Conservation (phyloP, 345 rosid genomes). For the Erysimum cheiranthoides region DNA sequence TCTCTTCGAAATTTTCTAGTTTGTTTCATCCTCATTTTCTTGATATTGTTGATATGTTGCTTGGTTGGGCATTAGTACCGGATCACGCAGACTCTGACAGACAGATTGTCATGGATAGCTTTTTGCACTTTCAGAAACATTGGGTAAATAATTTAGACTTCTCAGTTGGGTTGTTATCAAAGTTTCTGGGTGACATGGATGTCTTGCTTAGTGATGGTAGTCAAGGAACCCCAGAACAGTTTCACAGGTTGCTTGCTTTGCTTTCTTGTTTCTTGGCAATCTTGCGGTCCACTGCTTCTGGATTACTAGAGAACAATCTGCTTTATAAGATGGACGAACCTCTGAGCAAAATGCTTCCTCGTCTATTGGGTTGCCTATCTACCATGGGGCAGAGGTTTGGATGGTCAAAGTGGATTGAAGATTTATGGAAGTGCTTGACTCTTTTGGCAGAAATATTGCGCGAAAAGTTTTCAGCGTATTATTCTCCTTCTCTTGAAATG, state of each 20-base stretch:
- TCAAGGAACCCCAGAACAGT: constrained; percentile 73
- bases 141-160: constrained; percentile 89
- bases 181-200: constrained; percentile 90
- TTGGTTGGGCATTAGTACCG: constrained; percentile 93
- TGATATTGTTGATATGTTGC: constrained; percentile 88
- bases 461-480: constrained; percentile 72
- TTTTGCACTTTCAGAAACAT: constrained; percentile 94
- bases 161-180: constrained; percentile 74
- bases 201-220: constrained; percentile 77
- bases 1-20: constrained; percentile 72
- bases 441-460: constrained; percentile 90
- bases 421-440: constrained; percentile 90
- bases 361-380: constrained; percentile 70
- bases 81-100: constrained; percentile 80
- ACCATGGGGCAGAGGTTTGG: constrained; percentile 84
- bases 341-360: constrained; percentile 78
- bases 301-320: constrained; percentile 82
- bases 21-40: constrained; percentile 91
- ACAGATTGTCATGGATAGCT: constrained; percentile 75
- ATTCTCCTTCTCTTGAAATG: constrained; percentile 66
- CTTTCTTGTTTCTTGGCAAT: constrained; percentile 91
- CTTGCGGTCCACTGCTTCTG: constrained; percentile 88
- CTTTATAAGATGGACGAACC: constrained; percentile 81
- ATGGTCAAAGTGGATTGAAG: constrained; percentile 84
- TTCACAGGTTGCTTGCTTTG: constrained; percentile 81